Base-by-base conservation (phyloP, 768 basidiomycete genomes). In the Agrocybe chaxingu region DNA sequence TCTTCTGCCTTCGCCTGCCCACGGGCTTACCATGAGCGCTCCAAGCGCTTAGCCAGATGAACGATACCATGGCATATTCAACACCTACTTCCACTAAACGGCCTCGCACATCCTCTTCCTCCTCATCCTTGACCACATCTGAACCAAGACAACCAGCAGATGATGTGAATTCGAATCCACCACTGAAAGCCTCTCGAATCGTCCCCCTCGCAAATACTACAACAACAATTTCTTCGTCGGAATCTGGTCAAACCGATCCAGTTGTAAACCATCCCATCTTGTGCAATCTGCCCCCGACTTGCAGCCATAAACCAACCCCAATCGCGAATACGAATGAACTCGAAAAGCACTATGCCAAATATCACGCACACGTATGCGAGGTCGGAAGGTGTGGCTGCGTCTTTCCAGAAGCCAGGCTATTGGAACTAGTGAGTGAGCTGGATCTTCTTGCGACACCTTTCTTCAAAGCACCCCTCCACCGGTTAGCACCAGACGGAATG, bases 201-300 rank as follows among this genome's bases (percentile, higher is more conserved):
- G 43, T 60, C 30, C 53, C 59, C 41, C 9, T 49, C 30, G 42
- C 55, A 35, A 36, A 52, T 29, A 19, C 34, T 47, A 16, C 60
- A 45, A 16, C 18, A 7, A 11, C 52, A 33, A 38, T 50, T 7
- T 11, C 45, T n/a, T 37, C 12, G 19, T 33, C 39, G 36, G 42
- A 16, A 12, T 52, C 53, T 29, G 40, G 31, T 31, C 36, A 44
- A 39, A 31, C 41, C 9, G 24, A 24, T 24, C 3, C 24, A 24
- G 24, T 44, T 30, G 47, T 39, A 30, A 18, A 44, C 12, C 38
- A 33, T 7, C 32, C 55, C 52, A 35, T 90, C 13, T 58, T 86
- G 18, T 93, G 90, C 67, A 82, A 79, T 4, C 74, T 94, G 12
- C 89, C 92, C 1, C 92, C 92, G 13, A 93, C 90, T 38, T 95